phyloP scores from a whole-genome alignment of 1,139 yeast species.

The Debaryomycetaceae sp. region DNA sequence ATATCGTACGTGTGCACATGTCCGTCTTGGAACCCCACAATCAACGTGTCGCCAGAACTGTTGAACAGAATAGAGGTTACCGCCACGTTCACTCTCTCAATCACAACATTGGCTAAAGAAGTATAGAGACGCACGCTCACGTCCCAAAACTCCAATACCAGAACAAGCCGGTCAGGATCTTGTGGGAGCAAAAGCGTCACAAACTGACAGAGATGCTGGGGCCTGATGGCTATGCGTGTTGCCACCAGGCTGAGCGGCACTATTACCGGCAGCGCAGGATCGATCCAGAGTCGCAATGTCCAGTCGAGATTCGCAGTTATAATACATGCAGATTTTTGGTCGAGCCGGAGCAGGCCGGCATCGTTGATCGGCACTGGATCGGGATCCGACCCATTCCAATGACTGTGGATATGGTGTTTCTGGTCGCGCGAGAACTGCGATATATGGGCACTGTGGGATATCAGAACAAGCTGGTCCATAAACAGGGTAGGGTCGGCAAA shows the following conservation, averaged over 20 bases:
- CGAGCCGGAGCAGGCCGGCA: constrained; percentile 1
- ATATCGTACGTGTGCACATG: constrained; percentile 5
- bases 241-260: constrained; percentile 31
- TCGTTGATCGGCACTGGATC: constrained; percentile 4
- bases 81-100: constrained; percentile 3
- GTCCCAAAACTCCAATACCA: constrained; percentile 48
- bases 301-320: constrained; percentile 21
- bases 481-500: constrained; percentile 11
- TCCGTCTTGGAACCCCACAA: constrained; percentile 19
- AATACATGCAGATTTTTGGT: constrained; percentile 5
- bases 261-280: constrained; percentile 8
- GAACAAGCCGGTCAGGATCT: constrained; percentile 7
- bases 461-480: constrained; percentile 26
- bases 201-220: constrained; percentile 31
- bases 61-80: constrained; percentile 14
- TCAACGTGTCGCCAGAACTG: constrained; percentile 11
- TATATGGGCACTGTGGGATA: constrained; percentile 38
- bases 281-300: constrained; percentile 18
- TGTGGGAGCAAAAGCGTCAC: constrained; percentile 33
- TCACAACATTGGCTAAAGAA: constrained; percentile 21
- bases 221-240: constrained; percentile 32
- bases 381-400: constrained; percentile 1
- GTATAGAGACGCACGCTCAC: constrained; percentile 24
- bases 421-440: constrained; percentile 22
- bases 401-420: constrained; percentile 16